Evolutionary conservation across 495 filamentous ascomycete genomes (phyloP), one percentile per base, ranked within the genome.

Genomic region (Copromyces sp.): DNA sequence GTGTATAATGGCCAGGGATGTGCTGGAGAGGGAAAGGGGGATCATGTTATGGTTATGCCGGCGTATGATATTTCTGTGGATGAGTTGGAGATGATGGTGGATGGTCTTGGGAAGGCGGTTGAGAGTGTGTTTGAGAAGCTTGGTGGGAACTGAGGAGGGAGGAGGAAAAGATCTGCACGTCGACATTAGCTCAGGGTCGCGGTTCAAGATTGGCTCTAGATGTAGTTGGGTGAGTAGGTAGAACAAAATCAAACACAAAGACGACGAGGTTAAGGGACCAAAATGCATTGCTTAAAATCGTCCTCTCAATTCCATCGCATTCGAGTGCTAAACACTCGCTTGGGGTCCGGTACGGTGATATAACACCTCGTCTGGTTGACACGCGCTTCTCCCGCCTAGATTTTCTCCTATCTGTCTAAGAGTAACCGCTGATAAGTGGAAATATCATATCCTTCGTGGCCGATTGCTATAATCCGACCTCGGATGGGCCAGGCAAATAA

Each of bases 1-100:
- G 74, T 95, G 24, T 95, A 94, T 77, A 87, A 88, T 47, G 87
- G 89, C 16, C 81, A 85, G 35, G 93, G 92, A 4, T 89, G 88
- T 5, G 87, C 84, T 2, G 91, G 92, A 73, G 88, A 89, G 0
- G 79, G 85, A 32, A 80, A 77, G 9, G 93, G 92, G 2, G 93
- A 97, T 74, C 90, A 93, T 80, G 78, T 94, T 32, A 81, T 95
- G 68, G 73, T 96, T 65, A 87, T 90, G 68, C 90, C 79, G 45
- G 84, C 20, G 9, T 53, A 53, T 24, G n/a, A 53, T 11, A 53
- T 5, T 53, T 53, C n/a, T 4, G 45, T 2, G 20, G 45, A 86
- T 17, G 87, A 90, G 65, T 84, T 91, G 70, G 86, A 88, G 69
- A 78, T 80, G 35, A 89, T 91, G 69, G 85, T 86, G 20, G 76